Evolutionary conservation across 2,329 filamentous ascomycete species (phyloP), one percentile per base, ranked within the genome.

Genomic region (Colletotrichum tropicale): DNA sequence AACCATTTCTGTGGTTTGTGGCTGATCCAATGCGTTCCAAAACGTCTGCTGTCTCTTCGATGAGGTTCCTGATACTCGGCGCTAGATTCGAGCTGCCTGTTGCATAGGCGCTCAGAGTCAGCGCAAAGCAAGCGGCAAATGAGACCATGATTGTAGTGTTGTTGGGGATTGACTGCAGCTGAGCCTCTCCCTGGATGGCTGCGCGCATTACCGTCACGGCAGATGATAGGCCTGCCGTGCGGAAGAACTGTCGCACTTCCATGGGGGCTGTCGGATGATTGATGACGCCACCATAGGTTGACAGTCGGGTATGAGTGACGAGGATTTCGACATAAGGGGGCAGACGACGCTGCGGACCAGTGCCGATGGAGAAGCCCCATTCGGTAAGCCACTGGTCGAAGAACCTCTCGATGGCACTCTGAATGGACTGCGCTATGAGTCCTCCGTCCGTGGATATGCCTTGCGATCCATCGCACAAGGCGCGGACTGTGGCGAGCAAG

Each of bases 71-170:
- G 16, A 94, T 91, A 77, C 92, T 93, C 0, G 92, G 91, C 0
- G 91, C 91, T 1, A 94, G 82, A 67, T 89, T 89, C 0, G 89
- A 92, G 72, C 87, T 89, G 32, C 89, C 91, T 0, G 89, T 87
- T 4, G 91, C 88, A 64, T 91, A 90, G 0, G 91, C 88, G 78
- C 91, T 93, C 6, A 94, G 86, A 12, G 91, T 90, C n/a, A 94
- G 83, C 0, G 92, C 92, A 76, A 93, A 94, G 79, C 92, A 94
- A 6, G 92, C 92, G 0, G 93, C 93, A 77, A 94, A 95, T 2
- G 93, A 94, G 15, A 95, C 94, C 94, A 95, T 95, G 77, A 95
- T 94, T 71, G 93, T 91, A 0, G 93, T 94, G 78, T 95, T 95
- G 82, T 95, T 95, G 0, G 93, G 93, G 93, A 95, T 95, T 0